Evolutionary conservation across 1,139 yeast genomes (phyloP).

Genomic region (Scheffersomyces quercinus): DNA sequence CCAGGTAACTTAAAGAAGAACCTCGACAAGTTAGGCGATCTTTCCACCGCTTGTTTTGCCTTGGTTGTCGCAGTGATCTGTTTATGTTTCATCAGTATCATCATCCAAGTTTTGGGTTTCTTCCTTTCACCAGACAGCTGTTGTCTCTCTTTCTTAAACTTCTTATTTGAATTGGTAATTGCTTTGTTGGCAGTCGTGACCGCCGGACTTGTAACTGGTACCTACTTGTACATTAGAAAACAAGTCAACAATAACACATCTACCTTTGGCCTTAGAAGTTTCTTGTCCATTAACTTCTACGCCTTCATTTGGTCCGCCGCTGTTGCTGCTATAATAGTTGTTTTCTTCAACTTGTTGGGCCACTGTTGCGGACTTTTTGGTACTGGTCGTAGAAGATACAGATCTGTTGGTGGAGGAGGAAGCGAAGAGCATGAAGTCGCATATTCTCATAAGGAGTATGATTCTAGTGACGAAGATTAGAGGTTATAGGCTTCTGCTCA

Average conservation of each 20-base stretch:
- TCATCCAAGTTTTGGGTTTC: conserved; percentile 41
- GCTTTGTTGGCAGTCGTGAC: conserved; percentile 33
- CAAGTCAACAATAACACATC: conserved; percentile 32
- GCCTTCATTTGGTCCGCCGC: conserved; percentile 46
- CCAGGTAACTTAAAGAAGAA: conserved; percentile 39
- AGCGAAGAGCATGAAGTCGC: conserved; percentile 22
- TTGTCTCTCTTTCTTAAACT: conserved; percentile 42
- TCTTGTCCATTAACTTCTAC: conserved; percentile 41
- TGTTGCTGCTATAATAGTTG: conserved; percentile 37
- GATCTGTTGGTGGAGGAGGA: conserved; percentile 16
- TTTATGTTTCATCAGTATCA: conserved; percentile 40
- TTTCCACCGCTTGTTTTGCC: conserved; percentile 22
- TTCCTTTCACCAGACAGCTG: conserved; percentile 39
- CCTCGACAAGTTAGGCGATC: conserved; percentile 26
- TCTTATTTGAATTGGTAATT: conserved; percentile 33
- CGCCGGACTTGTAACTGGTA: conserved; percentile 37
- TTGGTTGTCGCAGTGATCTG: conserved; percentile 40
- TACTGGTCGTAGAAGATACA: conserved; percentile 33
- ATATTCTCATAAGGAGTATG: conserved; percentile 23
- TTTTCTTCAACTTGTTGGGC: conserved; percentile 39
- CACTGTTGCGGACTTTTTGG: conserved; percentile 47
- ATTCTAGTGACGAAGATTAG: too few relatives aligned
- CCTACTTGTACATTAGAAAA: conserved; percentile 29
- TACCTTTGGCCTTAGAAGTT: conserved; percentile 37
- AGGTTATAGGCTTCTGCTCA: too few relatives aligned